Base-by-base conservation (phyloP, 1,284 basidiomycete genomes). In the Rhodotorula sp. region DNA sequence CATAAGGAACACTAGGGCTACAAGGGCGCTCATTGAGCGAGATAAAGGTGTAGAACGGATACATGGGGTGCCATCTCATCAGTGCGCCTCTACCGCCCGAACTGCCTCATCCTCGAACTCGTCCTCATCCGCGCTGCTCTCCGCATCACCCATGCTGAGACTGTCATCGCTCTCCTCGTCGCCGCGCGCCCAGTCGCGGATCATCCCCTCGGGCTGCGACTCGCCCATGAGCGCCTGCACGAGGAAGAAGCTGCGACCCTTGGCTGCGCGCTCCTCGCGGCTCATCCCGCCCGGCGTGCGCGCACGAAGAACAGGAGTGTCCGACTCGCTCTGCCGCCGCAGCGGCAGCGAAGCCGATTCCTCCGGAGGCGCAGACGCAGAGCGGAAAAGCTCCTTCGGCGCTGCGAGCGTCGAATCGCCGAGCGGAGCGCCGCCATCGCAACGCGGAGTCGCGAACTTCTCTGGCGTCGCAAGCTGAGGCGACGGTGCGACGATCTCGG, bases 201-300 rank as follows among this genome's bases (percentile, higher is more conserved):
- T 49, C 54, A 68, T 42, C 10, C 66, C 70, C n/a, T 71, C 66
- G 14, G 70, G 58, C 41, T 64, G 53, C 3, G n/a, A 34, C 53
- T 71, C 66, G 5, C 70, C 70, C 70, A 71, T 65, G 48, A 71
- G 27, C 27, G 70, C 70, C 59, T 71, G 70, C 27, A 71, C 70
- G 27, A 71, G 58, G 62, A 71, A 71, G 48, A 54, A 71, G 50
- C 62, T 65, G 23, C 70, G 41, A 3, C 70, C 63, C 52, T 34
- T 56, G 10, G 54, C 48, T 3, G 70, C 70, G 16, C 70, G 62
- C 52, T 71, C 70, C n/a, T 46, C 66, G 12, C 66, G 46, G 23
- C 54, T 49, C 58, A 68, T 48, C 41, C 25, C n/a, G 2, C 41
- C 45, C 1, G 67, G 42, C 21, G 53, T 49, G 10, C 59, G 53